Evolutionary conservation across 768 basidiomycete genomes (phyloP), one percentile per base, ranked within the genome.

Genomic region (Lyophyllum shimeji): DNA sequence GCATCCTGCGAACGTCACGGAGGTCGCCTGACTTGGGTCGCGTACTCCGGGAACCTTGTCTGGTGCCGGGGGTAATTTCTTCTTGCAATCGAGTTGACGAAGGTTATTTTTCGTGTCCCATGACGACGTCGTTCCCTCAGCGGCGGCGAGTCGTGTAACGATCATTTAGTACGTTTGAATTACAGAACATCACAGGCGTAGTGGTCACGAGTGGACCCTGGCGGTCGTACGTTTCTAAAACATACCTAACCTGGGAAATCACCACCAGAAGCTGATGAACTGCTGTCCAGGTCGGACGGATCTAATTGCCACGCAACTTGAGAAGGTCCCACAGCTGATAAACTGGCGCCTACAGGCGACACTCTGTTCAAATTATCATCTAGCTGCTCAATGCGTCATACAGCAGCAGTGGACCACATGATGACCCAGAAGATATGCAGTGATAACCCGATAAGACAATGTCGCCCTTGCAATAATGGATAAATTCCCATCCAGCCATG

Each of bases 221-320:
- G 18, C 27, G 2, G 25, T 50, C 42, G 48, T 33, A 53, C 51
- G 15, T 45, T 33, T 50, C 42, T 21, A 29, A 24, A 37, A 50
- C 42, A 44, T 43, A 44, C 21, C 27, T 37, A 57, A 39, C 53
- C 53, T 52, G 60, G 57, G 60, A 60, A 60, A 48, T 51, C n/a
- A 21, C 29, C 33, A 33, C 17, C 25, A 34, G 48, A 52, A 51
- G 49, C 17, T 57, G 56, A 57, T 51, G 42, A 18, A 4, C 9
- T 18, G 17, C 9, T 37, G 48, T 50, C 23, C 34, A 37, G 15
- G 49, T 37, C 60, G 59, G 60, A 49, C 60, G 60, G 53, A 61
- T 58, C 60, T 58, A 52, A 45, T 29, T 44, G 24, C 40, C 31
- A 24, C 21, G 34, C 29, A 43, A 42, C 40, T 8, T 25, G 24